Base-by-base conservation (phyloP, 805 yeast genomes). In the Wickerhamia fluorescens region DNA sequence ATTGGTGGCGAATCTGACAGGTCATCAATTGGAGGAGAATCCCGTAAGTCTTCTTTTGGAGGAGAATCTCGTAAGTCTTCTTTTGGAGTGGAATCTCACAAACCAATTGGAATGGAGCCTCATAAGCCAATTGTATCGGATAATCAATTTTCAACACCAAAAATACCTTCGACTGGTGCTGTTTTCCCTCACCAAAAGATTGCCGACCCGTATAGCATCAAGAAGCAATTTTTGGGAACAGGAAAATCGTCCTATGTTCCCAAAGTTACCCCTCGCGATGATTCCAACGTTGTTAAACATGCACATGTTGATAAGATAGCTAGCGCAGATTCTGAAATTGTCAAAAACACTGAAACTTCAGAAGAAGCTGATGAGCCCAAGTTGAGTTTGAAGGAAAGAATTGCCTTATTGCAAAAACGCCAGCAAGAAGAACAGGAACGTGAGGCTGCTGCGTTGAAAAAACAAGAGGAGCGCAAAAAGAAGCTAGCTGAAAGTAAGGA, bases 301-400 rank as follows among this genome's bases (percentile, higher is more conserved):
- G 50, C 51, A 14, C 45, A 42, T 35, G 51, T 50, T 25, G 52
- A 53, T 17, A 40, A 31, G 5, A n/a, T n/a, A n/a, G 37, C 44
- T 7, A 38, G 43, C 6, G 45, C 46, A 12, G 35, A 34, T n/a
- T 33, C 45, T 16, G 53, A 46, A 20, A 39, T 52, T 14, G 61
- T 38, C 33, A 51, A 37, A 31, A 46, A 43, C 34, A 37, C 44
- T 34, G 38, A 44, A 5, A 7, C 7, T 18, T 47, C 47, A 6
- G 41, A 46, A 15, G 60, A 65, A 33, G 73, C 71, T 34, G 73
- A 65, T 6, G 73, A 68, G 19, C 95, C 95, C 6, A 77, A 82
- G 41, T 56, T 87, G 61, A 79, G 94, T 33, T 62, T 89, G 44
- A 81, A 81, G 49, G 96, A 92, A 43, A 71, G 97, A 40, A 86